Conservation (phyloP, 345 rosid genomes). For the Geranium rotundifolium region DNA sequence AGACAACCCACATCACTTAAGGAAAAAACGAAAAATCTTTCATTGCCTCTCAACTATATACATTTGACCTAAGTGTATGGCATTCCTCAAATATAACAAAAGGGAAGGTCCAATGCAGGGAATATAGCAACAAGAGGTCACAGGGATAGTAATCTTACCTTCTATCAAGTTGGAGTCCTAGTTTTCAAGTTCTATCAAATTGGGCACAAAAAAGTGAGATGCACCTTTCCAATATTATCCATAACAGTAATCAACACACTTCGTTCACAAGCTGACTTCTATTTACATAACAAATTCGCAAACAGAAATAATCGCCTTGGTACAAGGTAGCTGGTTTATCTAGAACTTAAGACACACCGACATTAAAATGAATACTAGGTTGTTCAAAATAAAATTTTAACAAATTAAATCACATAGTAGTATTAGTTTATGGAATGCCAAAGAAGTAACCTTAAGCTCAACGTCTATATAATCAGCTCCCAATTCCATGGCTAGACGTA, state of each 20-base stretch:
- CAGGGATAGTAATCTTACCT: too few species aligned
- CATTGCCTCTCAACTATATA: not conserved
- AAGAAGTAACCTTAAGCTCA: slow-evolving; percentile 36
- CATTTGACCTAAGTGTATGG: not conserved
- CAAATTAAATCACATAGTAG: not conserved
- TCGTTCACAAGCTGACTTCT: too few species aligned
- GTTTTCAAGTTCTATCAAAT: too few species aligned
- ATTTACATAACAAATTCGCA: too few species aligned
- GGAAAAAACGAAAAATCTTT: not conserved
- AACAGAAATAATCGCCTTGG: too few species aligned
- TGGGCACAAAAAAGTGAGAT: too few species aligned
- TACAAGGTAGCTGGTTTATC: too few species aligned
- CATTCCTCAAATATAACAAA: not conserved
- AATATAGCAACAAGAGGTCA: not conserved
- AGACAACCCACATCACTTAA: not conserved
- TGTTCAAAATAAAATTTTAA: not conserved
- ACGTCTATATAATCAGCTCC: slow-evolving; percentile 53
- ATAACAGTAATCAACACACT: too few species aligned
- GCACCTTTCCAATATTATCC: too few species aligned
- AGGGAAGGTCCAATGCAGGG: not conserved
- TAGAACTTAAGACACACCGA: too few species aligned
- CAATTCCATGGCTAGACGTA: slow-evolving; percentile 37
- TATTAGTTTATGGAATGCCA: not conserved
- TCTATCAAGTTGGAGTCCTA: too few species aligned
- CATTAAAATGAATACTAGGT: too few species aligned